Conservation (phyloP, 768 basidiomycete species). For the Hortiboletus campestris region DNA sequence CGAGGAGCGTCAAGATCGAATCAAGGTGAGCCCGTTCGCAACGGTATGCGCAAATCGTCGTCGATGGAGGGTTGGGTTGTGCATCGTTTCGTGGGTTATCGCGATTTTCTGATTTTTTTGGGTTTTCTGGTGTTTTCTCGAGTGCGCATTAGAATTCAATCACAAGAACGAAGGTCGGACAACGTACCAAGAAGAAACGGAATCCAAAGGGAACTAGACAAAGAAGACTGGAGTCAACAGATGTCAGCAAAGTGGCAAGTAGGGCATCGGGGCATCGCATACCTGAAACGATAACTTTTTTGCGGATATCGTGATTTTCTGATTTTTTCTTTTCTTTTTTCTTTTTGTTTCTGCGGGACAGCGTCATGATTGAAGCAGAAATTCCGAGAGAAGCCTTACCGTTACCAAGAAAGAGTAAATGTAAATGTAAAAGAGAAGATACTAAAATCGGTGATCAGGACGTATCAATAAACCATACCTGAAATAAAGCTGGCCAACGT, state of each 20-base stretch:
- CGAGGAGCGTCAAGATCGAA: not conserved
- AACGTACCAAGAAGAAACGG: not conserved
- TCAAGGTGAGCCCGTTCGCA: not conserved
- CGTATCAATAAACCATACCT: not conserved
- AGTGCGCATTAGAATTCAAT: not conserved
- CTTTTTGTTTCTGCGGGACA: too few species aligned
- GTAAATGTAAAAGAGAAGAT: too few species aligned
- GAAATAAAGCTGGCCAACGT: not conserved
- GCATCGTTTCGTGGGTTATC: slow-evolving; percentile 1
- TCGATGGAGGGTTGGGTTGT: not conserved
- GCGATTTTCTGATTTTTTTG: slow-evolving; percentile 4
- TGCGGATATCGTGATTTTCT: too few species aligned
- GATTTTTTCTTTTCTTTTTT: too few species aligned
- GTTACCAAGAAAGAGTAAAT: too few species aligned
- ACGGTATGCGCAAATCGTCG: not conserved
- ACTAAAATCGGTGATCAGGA: not conserved
- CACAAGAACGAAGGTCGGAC: not conserved
- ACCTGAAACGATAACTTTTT: too few species aligned
- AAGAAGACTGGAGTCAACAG: not conserved
- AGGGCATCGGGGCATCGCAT: too few species aligned
- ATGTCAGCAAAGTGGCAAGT: not conserved
- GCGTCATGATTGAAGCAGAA: too few species aligned
- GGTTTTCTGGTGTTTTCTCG: not conserved
- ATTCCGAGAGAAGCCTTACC: too few species aligned
- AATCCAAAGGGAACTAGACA: not conserved